Evolutionary conservation across 2,329 filamentous ascomycete genomes (phyloP).

Genomic region (Paraconiothyrium brasiliense): DNA sequence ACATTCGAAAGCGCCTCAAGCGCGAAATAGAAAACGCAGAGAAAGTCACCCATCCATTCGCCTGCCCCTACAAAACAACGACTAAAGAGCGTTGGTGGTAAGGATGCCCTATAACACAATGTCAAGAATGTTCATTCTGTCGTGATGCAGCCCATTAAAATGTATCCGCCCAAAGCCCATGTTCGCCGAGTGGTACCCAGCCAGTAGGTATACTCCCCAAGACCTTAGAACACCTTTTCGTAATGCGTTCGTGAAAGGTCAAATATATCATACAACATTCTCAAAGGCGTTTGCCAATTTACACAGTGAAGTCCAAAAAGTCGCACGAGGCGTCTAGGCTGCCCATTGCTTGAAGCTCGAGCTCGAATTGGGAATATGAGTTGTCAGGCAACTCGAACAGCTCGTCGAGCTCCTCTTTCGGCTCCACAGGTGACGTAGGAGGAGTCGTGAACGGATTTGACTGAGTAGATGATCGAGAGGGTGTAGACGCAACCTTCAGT

Average conservation of each 20-base stretch:
- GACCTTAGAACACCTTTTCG: constrained; percentile 33
- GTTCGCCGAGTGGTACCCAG: constrained; percentile 4
- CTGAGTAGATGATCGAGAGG: constrained; percentile 45
- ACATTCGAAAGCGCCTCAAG: not conserved
- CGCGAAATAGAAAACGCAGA: not conserved
- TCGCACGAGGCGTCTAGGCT: constrained; percentile 45
- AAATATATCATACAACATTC: constrained; percentile 41
- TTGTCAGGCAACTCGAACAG: constrained; percentile 45
- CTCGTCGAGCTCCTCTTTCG: constrained; percentile 46
- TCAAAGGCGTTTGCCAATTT: constrained; percentile 20
- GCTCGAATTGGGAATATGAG: constrained; percentile 48
- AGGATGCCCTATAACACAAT: constrained; percentile 17
- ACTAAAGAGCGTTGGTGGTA: constrained; percentile 10
- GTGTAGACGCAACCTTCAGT: constrained; percentile 41
- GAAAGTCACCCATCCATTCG: not conserved
- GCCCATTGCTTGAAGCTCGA: constrained; percentile 51
- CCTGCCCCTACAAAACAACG: constrained; percentile 16
- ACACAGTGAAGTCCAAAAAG: constrained; percentile 47
- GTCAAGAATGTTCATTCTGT: constrained; percentile 32
- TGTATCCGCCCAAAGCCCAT: constrained; percentile 3
- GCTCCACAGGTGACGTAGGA: constrained; percentile 46
- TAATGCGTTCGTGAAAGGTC: constrained; percentile 39
- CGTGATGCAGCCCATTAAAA: constrained; percentile 21
- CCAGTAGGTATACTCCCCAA: constrained; percentile 17
- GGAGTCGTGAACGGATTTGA: constrained; percentile 51